These are phyloP conservation scores for Wallacemonas rigidus DNA, from an alignment of 208 protist species.

Conservation along the genomic window DNA sequence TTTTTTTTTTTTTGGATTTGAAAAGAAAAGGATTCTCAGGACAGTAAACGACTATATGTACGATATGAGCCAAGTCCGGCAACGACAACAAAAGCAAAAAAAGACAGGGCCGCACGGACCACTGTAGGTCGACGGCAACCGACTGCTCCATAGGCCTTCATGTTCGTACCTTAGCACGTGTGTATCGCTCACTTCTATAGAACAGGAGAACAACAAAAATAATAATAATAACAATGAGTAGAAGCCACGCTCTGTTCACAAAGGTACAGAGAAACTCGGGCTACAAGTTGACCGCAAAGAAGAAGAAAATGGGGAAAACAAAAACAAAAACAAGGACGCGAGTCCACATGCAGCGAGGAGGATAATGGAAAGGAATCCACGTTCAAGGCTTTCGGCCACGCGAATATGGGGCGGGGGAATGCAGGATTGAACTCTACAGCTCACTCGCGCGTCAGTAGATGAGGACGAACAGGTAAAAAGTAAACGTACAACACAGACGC, in stretches of 20 bases:
- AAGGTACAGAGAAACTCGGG: neutral
- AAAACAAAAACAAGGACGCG: neutral
- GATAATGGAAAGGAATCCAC: neutral
- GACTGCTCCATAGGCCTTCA: too few species aligned
- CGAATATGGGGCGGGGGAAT: too few species aligned
- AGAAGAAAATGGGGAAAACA: slow-evolving; percentile 15
- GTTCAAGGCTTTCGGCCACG: neutral
- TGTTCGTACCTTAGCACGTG: too few species aligned
- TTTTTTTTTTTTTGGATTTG: slow-evolving; percentile 3
- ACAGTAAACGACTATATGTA: too few species aligned
- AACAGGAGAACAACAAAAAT: too few species aligned
- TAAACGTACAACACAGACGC: neutral
- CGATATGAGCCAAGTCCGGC: too few species aligned
- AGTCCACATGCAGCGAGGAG: neutral
- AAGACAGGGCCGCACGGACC: too few species aligned
- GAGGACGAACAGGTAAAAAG: neutral
- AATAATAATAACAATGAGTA: neutral
- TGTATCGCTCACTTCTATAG: too few species aligned
- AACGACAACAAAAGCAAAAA: too few species aligned
- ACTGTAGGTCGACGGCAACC: too few species aligned
- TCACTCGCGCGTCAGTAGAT: slow-evolving; percentile 3
- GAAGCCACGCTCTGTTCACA: neutral
- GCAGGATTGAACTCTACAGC: neutral
- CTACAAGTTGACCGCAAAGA: neutral
- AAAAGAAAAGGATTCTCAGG: slow-evolving; percentile 2